Evolutionary conservation across 2,329 filamentous ascomycete genomes (phyloP).

Genomic region (Fusarium subglutinans): DNA sequence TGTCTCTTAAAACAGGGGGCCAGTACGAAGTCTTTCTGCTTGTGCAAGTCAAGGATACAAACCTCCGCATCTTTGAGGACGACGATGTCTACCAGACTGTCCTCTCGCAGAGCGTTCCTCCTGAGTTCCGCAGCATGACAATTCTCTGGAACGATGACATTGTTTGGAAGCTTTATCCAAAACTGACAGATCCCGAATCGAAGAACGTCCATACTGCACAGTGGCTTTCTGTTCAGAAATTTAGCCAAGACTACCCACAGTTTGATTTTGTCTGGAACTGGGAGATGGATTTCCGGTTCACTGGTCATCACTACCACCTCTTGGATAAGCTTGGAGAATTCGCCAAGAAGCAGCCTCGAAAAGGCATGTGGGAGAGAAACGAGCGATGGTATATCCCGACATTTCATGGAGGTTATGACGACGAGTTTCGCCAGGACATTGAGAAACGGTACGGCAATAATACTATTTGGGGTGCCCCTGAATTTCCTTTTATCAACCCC

Average conservation of each 20-base stretch:
- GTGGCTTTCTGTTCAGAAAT: slow-evolving; percentile 79
- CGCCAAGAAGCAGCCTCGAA: slow-evolving; percentile 73
- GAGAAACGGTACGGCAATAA: slow-evolving; percentile 61
- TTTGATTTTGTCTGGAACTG: slow-evolving; percentile 89
- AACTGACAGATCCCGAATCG: slow-evolving; percentile 69
- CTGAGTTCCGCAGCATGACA: slow-evolving; percentile 75
- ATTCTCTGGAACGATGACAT: slow-evolving; percentile 79
- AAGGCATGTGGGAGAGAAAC: slow-evolving; percentile 77
- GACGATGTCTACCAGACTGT: slow-evolving; percentile 66
- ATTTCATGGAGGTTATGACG: slow-evolving; percentile 72
- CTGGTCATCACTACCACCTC: slow-evolving; percentile 84
- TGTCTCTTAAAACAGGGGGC: slow-evolving; percentile 78
- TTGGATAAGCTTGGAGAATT: slow-evolving; percentile 72
- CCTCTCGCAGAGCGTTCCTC: slow-evolving; percentile 70
- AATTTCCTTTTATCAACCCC: slow-evolving; percentile 68
- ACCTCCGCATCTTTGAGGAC: slow-evolving; percentile 67
- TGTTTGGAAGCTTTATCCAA: slow-evolving; percentile 80
- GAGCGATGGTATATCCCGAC: slow-evolving; percentile 78
- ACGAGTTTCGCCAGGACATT: slow-evolving; percentile 72
- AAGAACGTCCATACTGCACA: slow-evolving; percentile 68
- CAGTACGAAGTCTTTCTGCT: slow-evolving; percentile 84
- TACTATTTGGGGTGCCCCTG: slow-evolving; percentile 73
- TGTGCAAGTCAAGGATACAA: slow-evolving; percentile 77
- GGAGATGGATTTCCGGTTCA: slow-evolving; percentile 84
- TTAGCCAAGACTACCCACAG: slow-evolving; percentile 78